phyloP scores from a whole-genome alignment of 106 monocot genomes.

The Acorus calamus region DNA sequence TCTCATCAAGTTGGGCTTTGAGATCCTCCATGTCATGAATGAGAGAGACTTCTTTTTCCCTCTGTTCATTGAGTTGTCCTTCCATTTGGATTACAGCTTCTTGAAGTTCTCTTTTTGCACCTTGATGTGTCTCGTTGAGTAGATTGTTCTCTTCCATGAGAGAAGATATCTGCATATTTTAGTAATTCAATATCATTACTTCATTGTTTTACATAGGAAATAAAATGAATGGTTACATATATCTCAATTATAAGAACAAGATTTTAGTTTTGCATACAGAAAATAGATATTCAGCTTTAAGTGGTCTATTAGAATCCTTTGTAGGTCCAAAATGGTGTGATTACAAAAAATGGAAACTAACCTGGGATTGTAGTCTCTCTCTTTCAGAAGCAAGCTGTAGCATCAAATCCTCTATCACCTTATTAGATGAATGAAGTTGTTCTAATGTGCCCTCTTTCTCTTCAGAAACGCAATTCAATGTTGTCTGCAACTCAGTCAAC shows the following conservation, averaged over 20 bases:
- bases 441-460: constrained; percentile 43
- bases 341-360: constrained; percentile 8
- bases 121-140: constrained; percentile 37
- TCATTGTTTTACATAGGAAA: background rate
- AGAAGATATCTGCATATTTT: constrained; percentile 47
- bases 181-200: background rate
- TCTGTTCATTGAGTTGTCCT: constrained; percentile 32
- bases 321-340: too few relatives aligned
- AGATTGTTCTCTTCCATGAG: constrained; percentile 45
- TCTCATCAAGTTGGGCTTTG: constrained; percentile 30
- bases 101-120: constrained; percentile 52
- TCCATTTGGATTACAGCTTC: constrained; percentile 32
- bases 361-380: constrained; percentile 57
- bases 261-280: too few relatives aligned
- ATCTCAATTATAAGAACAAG: too few relatives aligned
- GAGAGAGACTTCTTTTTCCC: constrained; percentile 31
- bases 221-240: background rate
- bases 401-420: constrained; percentile 35
- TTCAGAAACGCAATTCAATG: constrained; percentile 19
- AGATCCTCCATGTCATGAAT: constrained; percentile 28
- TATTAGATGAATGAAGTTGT: constrained; percentile 35
- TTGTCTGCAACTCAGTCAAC: constrained; percentile 39
- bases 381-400: constrained; percentile 34
- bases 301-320: too few relatives aligned
- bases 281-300: too few relatives aligned